Percentiles rank a stretch among this genome's conserved stretches.
Evolutionary conservation across 129 eudicot species (phyloP).

Genomic region (Centaurea solstitialis): DNA sequence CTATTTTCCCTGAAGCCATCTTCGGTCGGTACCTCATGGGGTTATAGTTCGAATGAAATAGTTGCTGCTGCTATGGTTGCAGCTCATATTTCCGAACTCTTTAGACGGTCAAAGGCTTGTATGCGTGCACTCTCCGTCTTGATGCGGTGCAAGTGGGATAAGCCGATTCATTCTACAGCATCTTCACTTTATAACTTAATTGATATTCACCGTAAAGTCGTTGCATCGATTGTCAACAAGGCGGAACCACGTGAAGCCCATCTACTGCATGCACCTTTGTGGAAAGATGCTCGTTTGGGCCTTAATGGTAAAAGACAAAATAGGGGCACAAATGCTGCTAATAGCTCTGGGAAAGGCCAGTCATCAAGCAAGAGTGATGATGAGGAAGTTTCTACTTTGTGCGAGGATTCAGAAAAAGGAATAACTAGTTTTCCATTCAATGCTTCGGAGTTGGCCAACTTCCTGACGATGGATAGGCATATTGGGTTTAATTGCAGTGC

Average conservation of each 20-base stretch:
- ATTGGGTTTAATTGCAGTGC: conserved; percentile 85
- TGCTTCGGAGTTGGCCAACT: conserved; percentile 95
- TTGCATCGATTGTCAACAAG: conserved; percentile 93
- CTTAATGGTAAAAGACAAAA: conserved; percentile 51
- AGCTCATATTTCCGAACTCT: conserved; percentile 90
- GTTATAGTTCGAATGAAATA: conserved; percentile 92
- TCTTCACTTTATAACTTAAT: conserved; percentile 79
- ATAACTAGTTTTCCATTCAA: conserved; percentile 68
- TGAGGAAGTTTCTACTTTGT: conserved; percentile 38
- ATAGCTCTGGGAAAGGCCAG: conserved; percentile 37
- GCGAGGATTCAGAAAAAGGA: conserved; percentile 50
- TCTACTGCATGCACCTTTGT: conserved; percentile 54
- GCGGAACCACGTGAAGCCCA: conserved; percentile 94
- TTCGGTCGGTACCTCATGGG: conserved; percentile 92
- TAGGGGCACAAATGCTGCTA: conserved; percentile 26
- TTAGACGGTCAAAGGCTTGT: conserved; percentile 87
- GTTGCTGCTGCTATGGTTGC: conserved; percentile 99
- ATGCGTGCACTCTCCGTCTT: conserved; percentile 74
- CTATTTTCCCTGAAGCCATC: conserved; percentile 90
- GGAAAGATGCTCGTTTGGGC: conserved; percentile 43
- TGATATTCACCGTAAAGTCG: conserved; percentile 85
- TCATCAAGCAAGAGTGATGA: conserved; percentile 41
- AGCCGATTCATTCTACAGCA: conserved; percentile 75
- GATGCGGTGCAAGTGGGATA: conserved; percentile 89
- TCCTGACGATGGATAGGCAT: conserved; percentile 89